A percentile compares a stretch with the other conserved stretches of the same genome.
These are phyloP conservation scores for Trichoderma semiorbis DNA, from an alignment of 2,329 filamentous ascomycete species.

Conservation along the genomic window DNA sequence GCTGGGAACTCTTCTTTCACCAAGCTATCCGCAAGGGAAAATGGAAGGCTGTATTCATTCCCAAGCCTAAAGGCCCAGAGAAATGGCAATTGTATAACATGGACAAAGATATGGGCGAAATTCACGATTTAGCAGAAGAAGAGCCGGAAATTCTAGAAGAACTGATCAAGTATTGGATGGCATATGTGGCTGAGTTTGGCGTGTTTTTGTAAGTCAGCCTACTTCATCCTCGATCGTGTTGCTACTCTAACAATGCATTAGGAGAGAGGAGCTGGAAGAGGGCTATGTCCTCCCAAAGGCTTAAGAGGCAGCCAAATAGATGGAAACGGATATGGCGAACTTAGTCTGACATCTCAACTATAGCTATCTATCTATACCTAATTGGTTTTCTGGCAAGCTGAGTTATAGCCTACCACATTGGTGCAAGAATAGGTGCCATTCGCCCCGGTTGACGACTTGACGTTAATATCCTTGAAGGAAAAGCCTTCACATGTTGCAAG, in stretches of 20 bases:
- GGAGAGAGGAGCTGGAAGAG: conserved; percentile 5
- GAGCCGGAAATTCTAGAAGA: conserved; percentile 28
- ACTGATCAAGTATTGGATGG: conserved; percentile 30
- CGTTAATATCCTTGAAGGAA: neutral
- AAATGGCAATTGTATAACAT: conserved; percentile 36
- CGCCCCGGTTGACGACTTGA: neutral
- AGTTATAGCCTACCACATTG: neutral
- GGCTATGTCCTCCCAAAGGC: conserved; percentile 1
- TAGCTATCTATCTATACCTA: neutral
- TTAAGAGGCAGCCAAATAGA: neutral
- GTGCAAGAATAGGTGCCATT: neutral
- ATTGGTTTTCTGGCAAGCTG: neutral
- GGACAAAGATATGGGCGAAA: conserved; percentile 32
- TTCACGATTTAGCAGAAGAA: conserved; percentile 27
- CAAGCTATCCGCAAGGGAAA: conserved; percentile 11
- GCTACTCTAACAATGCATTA: neutral
- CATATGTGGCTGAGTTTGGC: conserved; percentile 31
- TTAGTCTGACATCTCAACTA: neutral
- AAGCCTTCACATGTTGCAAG: conserved; percentile 2
- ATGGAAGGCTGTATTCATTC: conserved; percentile 8
- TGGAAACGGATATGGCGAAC: neutral
- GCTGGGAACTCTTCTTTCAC: conserved; percentile 10
- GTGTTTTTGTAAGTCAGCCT: neutral
- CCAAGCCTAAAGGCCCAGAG: conserved; percentile 1
- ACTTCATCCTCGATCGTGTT: neutral